Conservation (phyloP, 495 filamentous ascomycete genomes). For the Neurospora intermedia region DNA sequence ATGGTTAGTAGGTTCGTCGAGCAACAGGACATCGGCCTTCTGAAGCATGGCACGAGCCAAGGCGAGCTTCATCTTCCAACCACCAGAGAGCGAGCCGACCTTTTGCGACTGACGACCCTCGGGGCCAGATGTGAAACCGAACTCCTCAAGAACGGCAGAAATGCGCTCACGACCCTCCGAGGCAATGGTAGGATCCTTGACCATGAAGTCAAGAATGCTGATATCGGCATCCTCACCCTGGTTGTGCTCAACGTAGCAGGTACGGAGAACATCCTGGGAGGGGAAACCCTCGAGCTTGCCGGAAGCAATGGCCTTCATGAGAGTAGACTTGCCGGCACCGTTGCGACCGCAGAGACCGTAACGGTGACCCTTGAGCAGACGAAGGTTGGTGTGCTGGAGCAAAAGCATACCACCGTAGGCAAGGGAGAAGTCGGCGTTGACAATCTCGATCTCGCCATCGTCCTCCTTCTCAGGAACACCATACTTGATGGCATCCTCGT, state of each 20-base stretch:
- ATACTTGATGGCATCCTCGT: constrained; percentile 77
- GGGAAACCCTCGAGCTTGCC: constrained; percentile 98
- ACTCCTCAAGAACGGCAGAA: constrained; percentile 69
- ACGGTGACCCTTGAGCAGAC: constrained; percentile 87
- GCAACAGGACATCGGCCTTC: constrained; percentile 85
- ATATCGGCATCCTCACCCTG: constrained; percentile 94
- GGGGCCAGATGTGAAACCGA: constrained; percentile 85
- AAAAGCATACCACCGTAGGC: constrained; percentile 98
- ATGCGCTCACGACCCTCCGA: constrained; percentile 70
- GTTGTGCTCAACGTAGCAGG: constrained; percentile 98
- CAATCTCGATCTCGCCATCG: constrained; percentile 79
- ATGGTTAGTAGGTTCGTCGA: constrained; percentile 99
- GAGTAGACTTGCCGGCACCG: constrained; percentile 93
- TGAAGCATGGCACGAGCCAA: constrained; percentile 93
- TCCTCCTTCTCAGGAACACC: constrained; percentile 77
- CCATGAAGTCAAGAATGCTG: constrained; percentile 83
- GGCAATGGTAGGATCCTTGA: constrained; percentile 71
- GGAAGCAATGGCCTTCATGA: constrained; percentile 92
- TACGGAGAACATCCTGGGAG: constrained; percentile 75
- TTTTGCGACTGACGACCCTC: constrained; percentile 77
- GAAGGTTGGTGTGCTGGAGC: constrained; percentile 90
- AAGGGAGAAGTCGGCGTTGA: constrained; percentile 95
- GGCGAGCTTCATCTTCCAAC: constrained; percentile 99
- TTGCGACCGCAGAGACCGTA: constrained; percentile 97
- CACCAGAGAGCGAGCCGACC: constrained; percentile 93